These are phyloP conservation scores for Haplosporangium gracile DNA, from an alignment of 192 early-diverging fungal species.

Conservation along the genomic window DNA sequence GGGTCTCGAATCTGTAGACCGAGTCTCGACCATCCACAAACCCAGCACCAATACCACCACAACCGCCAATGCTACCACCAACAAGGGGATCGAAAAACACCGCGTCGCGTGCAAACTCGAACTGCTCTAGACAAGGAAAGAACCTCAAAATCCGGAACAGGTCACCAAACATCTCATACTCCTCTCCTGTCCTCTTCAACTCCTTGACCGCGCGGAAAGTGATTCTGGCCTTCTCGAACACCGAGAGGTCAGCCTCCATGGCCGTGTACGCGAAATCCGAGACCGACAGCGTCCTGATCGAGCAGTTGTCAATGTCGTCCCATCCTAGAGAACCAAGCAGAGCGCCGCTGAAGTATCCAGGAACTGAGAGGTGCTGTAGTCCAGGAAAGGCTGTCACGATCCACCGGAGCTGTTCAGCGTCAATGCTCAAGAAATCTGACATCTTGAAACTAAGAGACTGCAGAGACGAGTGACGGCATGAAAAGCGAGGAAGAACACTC, in stretches of 20 bases:
- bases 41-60: too few relatives aligned
- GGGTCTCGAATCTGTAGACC: too few relatives aligned
- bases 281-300: not conserved
- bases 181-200: not conserved
- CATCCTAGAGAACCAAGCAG: too few relatives aligned
- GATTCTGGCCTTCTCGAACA: not conserved
- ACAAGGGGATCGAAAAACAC: too few relatives aligned
- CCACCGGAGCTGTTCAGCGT: not conserved
- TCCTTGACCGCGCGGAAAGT: not conserved
- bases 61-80: too few relatives aligned
- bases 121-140: not conserved
- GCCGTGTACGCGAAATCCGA: not conserved
- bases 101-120: not conserved
- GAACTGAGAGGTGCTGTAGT: too few relatives aligned
- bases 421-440: not conserved
- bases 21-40: too few relatives aligned
- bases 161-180: not conserved
- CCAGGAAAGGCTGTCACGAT: not conserved
- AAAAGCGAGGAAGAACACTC: not conserved
- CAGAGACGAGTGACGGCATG: not conserved
- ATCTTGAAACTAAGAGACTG: not conserved
- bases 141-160: not conserved
- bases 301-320: not conserved
- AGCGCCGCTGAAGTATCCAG: too few relatives aligned
- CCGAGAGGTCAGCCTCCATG: not conserved